Base-by-base conservation (phyloP, 2,329 filamentous ascomycete genomes). In the Fusarium camptoceras region DNA sequence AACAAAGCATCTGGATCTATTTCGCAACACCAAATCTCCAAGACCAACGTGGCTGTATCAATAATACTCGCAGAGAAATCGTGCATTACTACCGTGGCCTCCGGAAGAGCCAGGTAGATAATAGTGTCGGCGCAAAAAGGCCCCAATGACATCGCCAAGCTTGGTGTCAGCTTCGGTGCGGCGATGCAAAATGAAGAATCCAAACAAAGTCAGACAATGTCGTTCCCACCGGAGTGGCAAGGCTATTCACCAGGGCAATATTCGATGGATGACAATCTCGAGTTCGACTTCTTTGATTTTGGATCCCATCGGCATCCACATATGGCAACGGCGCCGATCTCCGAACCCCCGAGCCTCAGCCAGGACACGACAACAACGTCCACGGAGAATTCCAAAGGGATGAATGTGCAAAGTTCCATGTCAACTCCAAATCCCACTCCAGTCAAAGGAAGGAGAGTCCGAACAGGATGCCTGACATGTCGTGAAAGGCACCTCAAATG, bases 381-480 rank as follows among this genome's bases (percentile, higher is more conserved):
- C n/a, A 28, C 44, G 43, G 68, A 64, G 34, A 51, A 39, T 51
- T 34, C 68, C 50, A 71, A 28, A 55, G 55, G 48, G 50, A 58
- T 71, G 64, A 71, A 41, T 28, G 16, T 47, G 37, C 64, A 59
- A 34, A 66, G 43, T 31, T 41, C 64, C 24, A 66, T 44, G 43
- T 37, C 47, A 16, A 41, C 50, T 18, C 53, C 67, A 64, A 59
- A 51, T 64, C 44, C 64, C 18, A 60, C 66, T 16, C 57, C 65
- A 25, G 55, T 60, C 3, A 78, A 78, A 63, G 68, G 93, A n/a
- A 95, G 91, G 81, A 87, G 94, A 70, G 94, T 97, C 20, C 89
- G 95, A 48, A 98, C 94, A 5, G 94, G 94, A 39, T 98, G 94
- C 78, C 82, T 97, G 71, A 98, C 94, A 4, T 98, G 94, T 80